Percentiles rank a stretch among this genome's conserved stretches.
Evolutionary conservation across 352 stramenopile species (phyloP).

Genomic region (Thalassiosira hispida): DNA sequence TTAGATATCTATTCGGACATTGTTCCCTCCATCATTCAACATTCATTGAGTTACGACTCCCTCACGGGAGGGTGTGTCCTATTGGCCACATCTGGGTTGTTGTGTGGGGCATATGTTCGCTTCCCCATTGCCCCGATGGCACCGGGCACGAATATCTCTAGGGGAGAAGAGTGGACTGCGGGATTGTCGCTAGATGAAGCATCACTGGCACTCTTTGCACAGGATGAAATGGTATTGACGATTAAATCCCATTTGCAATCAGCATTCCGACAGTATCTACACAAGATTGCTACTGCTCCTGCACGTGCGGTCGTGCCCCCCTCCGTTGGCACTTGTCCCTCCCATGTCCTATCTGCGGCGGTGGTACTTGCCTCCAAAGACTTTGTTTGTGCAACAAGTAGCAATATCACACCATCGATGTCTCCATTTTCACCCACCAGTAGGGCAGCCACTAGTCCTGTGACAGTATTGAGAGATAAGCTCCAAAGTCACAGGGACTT

Average conservation of each 20-base stretch:
- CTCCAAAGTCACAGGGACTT: conserved; percentile 37
- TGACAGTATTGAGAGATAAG: conserved; percentile 35
- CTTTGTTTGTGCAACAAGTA: conserved; percentile 1
- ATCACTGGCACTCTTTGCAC: background rate
- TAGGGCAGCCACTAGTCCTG: background rate
- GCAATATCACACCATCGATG: background rate
- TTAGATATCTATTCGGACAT: conserved; percentile 35
- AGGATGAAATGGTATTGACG: conserved; percentile 23
- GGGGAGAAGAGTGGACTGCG: background rate
- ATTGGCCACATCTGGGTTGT: conserved; percentile 30
- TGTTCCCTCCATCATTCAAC: conserved; percentile 22
- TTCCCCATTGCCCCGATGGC: conserved; percentile 8
- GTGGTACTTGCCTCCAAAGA: conserved; percentile 38
- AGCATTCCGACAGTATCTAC: conserved; percentile 40
- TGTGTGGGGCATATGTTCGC: conserved; percentile 37
- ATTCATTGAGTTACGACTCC: conserved; percentile 41
- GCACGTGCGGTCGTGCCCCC: conserved; percentile 24
- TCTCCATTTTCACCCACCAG: conserved; percentile 3
- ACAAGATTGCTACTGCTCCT: conserved; percentile 3
- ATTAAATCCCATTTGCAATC: conserved; percentile 46
- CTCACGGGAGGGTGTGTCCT: conserved; percentile 46
- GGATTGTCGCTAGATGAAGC: background rate
- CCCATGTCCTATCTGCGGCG: conserved; percentile 34
- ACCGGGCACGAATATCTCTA: background rate
- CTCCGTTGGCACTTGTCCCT: conserved; percentile 32